These are phyloP conservation scores for Plasmodium inui DNA, from an alignment of 169 alveolate genomes.

Conservation along the genomic window DNA sequence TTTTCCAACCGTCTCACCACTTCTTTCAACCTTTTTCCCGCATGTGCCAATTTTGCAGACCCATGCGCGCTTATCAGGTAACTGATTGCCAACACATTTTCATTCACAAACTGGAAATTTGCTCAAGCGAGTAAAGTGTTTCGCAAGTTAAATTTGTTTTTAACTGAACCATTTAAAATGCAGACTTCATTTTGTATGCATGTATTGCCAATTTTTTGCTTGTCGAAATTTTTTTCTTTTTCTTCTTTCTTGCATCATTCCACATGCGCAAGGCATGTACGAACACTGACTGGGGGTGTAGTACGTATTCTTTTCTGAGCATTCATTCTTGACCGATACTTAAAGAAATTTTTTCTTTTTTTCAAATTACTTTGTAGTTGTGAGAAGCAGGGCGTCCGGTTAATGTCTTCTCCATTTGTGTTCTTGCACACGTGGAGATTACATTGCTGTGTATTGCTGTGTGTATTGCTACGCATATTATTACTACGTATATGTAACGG, in stretches of 20 bases:
- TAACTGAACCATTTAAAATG: not conserved
- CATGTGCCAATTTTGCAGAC: constrained; percentile 70
- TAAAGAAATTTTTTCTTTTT: not conserved
- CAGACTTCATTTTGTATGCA: not conserved
- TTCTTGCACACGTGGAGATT: not conserved
- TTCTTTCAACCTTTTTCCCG: constrained; percentile 1
- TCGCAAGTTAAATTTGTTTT: not conserved
- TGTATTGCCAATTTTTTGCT: not conserved
- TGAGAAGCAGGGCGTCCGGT: not conserved
- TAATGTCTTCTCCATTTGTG: not conserved
- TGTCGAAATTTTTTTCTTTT: not conserved
- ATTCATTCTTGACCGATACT: not conserved
- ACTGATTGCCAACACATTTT: not conserved
- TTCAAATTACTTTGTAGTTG: not conserved
- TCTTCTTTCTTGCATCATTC: not conserved
- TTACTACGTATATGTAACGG: not conserved
- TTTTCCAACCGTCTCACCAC: not conserved
- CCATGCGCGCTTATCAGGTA: not conserved
- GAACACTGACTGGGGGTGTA: not conserved
- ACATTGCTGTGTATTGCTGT: not conserved
- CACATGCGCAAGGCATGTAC: not conserved
- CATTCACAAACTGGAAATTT: not conserved
- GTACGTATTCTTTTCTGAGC: not conserved
- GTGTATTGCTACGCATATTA: not conserved
- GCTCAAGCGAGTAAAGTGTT: not conserved